A percentile compares a stretch with the other conserved stretches of the same genome.
Evolutionary conservation across 352 stramenopile species (phyloP).

Genomic region (Pythium folliculosum): DNA sequence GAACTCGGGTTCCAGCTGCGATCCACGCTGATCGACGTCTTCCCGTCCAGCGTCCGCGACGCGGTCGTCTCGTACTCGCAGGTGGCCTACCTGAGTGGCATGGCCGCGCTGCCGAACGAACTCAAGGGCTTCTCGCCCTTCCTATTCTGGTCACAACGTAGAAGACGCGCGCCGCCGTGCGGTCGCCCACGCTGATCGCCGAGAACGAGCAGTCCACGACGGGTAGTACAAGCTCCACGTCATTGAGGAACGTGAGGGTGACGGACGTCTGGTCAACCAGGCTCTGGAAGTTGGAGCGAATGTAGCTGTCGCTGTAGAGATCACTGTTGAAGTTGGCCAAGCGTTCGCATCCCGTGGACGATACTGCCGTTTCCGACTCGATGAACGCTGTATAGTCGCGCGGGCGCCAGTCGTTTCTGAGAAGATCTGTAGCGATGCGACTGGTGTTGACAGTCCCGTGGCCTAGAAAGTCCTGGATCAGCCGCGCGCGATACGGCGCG

Average conservation of each 20-base stretch:
- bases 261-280: slow-evolving; percentile 34
- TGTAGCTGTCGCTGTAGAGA: slow-evolving; percentile 36
- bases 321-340: not conserved
- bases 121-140: not conserved
- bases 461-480: slow-evolving; percentile 36
- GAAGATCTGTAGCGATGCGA: slow-evolving; percentile 26
- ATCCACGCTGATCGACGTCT: not conserved
- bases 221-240: slow-evolving; percentile 40
- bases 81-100: not conserved
- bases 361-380: slow-evolving; percentile 15
- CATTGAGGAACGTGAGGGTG: slow-evolving; percentile 30
- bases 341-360: slow-evolving; percentile 22
- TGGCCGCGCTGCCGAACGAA: no score
- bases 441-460: slow-evolving; percentile 34
- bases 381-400: slow-evolving; percentile 40
- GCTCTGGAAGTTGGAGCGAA: slow-evolving; percentile 27
- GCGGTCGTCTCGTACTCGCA: not conserved
- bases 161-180: slow-evolving; percentile 1
- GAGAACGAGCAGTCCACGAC: slow-evolving; percentile 46
- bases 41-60: not conserved
- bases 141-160: no score
- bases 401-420: slow-evolving; percentile 33
- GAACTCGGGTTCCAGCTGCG: slow-evolving; percentile 5
- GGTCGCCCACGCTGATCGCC: slow-evolving; percentile 17
- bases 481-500: slow-evolving; percentile 8